Evolutionary conservation across 495 filamentous ascomycete species (phyloP).

Genomic region (Neurospora tetraspora): DNA sequence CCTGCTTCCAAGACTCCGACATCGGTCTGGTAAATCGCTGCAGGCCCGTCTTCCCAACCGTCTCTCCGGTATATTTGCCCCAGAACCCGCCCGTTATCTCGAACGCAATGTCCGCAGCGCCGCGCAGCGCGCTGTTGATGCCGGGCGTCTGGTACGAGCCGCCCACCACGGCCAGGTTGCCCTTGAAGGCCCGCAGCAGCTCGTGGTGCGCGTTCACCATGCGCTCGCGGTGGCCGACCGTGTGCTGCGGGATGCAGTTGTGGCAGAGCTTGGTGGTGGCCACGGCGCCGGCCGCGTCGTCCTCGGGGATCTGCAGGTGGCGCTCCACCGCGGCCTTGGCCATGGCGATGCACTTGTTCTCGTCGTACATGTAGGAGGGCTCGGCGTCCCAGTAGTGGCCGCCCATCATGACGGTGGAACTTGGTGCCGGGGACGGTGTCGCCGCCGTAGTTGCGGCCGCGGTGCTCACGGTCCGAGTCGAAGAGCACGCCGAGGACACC

Average conservation of each 20-base stretch:
- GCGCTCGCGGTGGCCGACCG: constrained; percentile 58
- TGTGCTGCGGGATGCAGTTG: constrained; percentile 85
- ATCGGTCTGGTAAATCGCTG: constrained; percentile 12
- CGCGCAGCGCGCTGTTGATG: constrained; percentile 29
- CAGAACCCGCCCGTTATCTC: constrained; percentile 11
- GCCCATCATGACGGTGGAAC: constrained; percentile 88
- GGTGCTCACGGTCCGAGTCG: constrained; percentile 53
- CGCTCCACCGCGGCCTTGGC: constrained; percentile 57
- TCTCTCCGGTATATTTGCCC: neutral
- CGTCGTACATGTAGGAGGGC: constrained; percentile 42
- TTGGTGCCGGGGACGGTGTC: constrained; percentile 64
- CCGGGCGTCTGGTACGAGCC: constrained; percentile 53
- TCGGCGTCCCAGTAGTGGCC: constrained; percentile 80
- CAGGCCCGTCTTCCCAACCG: constrained; percentile 29
- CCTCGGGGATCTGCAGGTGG: constrained; percentile 56
- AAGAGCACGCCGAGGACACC: constrained; percentile 84
- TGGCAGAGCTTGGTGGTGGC: constrained; percentile 52
- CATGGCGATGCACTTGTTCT: constrained; percentile 54
- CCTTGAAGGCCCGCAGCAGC: constrained; percentile 46
- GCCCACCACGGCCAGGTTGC: constrained; percentile 65
- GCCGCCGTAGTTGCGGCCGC: constrained; percentile 23
- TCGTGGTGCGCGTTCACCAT: constrained; percentile 49
- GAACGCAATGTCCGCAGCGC: constrained; percentile 26
- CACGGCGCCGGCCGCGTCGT: constrained; percentile 39
- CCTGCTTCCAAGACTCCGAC: neutral